phyloP scores from a whole-genome alignment of 306 rosid species.

The Cajanus cajan region DNA sequence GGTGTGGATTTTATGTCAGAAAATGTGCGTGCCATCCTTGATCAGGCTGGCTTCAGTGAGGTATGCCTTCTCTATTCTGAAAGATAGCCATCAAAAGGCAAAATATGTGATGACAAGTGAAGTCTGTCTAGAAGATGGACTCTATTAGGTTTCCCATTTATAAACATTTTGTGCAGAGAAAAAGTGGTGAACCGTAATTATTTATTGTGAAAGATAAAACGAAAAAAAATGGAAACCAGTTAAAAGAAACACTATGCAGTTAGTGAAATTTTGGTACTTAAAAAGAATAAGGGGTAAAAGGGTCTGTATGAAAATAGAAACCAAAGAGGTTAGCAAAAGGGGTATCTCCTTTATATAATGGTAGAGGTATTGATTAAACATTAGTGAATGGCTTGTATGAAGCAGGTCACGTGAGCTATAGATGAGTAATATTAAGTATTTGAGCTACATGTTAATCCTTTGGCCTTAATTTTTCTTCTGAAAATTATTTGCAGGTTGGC shows the following conservation, averaged over 20 bases:
- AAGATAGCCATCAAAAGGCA: not conserved
- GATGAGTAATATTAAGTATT: constrained; percentile 1
- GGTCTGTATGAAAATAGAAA: too few species aligned
- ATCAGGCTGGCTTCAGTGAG: constrained; percentile 88
- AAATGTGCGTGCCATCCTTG: constrained; percentile 97
- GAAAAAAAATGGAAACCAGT: too few species aligned
- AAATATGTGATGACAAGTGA: constrained; percentile 7
- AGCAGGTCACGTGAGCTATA: not conserved
- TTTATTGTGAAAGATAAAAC: too few species aligned
- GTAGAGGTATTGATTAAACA: too few species aligned
- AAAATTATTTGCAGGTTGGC: constrained; percentile 63
- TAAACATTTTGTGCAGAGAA: too few species aligned
- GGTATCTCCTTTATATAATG: too few species aligned
- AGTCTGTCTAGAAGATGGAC: constrained; percentile 15
- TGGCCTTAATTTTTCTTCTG: constrained; percentile 28
- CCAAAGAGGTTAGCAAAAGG: too few species aligned
- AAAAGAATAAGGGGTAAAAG: too few species aligned
- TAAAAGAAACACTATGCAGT: too few species aligned
- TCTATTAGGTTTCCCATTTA: not conserved
- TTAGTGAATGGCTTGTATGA: constrained; percentile 19
- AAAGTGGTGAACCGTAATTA: too few species aligned
- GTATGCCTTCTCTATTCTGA: constrained; percentile 36
- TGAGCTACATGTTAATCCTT: constrained; percentile 8
- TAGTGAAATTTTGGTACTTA: too few species aligned
- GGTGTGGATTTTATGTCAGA: constrained; percentile 99